A percentile compares a stretch with the other conserved stretches of the same genome.
Conservation (phyloP, 192 early-diverging fungal genomes). For the Linnemannia schmuckeri region DNA sequence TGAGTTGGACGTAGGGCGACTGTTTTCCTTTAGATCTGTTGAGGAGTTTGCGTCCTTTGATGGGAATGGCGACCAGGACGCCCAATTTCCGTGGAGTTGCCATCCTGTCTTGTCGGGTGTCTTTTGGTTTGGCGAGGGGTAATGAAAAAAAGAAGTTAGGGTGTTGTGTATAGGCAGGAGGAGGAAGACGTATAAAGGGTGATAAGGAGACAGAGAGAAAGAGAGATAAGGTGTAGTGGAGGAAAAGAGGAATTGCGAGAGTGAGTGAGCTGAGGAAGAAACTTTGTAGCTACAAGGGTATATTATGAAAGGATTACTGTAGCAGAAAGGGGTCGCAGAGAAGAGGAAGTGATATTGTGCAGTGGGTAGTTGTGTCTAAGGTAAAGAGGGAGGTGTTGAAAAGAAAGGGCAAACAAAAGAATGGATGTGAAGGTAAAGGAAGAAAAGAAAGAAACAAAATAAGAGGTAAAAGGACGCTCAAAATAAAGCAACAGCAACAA, state of each 20-base stretch:
- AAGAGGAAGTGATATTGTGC: background rate
- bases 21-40: conserved; percentile 43
- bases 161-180: background rate
- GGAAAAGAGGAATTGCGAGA: background rate
- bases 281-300: too few species aligned
- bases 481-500: background rate
- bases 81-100: conserved; percentile 36
- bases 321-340: background rate
- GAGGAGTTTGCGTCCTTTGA: conserved; percentile 47
- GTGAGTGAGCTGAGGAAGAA: too few species aligned
- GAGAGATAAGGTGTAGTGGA: background rate
- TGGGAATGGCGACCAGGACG: conserved; percentile 47
- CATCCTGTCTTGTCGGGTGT: background rate
- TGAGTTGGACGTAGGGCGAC: conserved; percentile 52
- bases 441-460: background rate
- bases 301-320: background rate
- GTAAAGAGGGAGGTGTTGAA: background rate
- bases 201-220: conserved; percentile 2
- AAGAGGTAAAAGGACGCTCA: background rate
- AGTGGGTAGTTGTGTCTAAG: too few species aligned
- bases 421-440: background rate
- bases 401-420: background rate
- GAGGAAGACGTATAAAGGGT: background rate
- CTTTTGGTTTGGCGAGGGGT: too few species aligned
- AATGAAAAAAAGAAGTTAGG: too few species aligned